A percentile compares a stretch with the other conserved stretches of the same genome.
Conservation (phyloP, 495 filamentous ascomycete genomes). For the Aspergillus nanangensis region DNA sequence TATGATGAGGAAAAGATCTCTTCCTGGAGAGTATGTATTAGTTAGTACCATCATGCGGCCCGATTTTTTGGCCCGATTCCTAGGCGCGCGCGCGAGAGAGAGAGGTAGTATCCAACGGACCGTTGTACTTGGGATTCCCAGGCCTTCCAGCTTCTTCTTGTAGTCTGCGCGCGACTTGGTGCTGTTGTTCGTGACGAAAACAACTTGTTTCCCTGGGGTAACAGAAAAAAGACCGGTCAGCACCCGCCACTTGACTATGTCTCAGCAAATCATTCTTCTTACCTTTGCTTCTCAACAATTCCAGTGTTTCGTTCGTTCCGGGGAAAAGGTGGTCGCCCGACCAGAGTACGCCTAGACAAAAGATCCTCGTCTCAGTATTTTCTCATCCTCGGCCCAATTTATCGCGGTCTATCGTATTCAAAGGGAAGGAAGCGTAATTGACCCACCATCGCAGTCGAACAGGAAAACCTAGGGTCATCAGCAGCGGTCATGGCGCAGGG, state of each 20-base stretch:
- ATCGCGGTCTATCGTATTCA: not conserved
- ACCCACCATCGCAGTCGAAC: constrained; percentile 93
- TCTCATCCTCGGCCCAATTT: not conserved
- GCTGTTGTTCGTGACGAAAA: constrained; percentile 99
- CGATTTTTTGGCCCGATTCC: too few relatives aligned
- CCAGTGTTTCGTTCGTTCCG: constrained; percentile 75
- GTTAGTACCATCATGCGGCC: too few relatives aligned
- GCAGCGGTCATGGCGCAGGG: not conserved
- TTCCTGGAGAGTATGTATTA: constrained; percentile 56
- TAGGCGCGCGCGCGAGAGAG: too few relatives aligned
- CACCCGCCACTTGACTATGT: not conserved
- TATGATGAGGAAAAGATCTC: constrained; percentile 97
- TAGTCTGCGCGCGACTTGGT: constrained; percentile 93
- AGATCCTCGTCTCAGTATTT: constrained; percentile 15
- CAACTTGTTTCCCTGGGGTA: constrained; percentile 71
- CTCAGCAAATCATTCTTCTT: constrained; percentile 1
- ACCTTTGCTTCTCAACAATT: constrained; percentile 78
- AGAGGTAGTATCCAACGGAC: too few relatives aligned
- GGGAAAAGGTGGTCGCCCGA: constrained; percentile 87
- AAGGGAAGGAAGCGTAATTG: constrained; percentile 2
- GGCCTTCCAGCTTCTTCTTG: constrained; percentile 76
- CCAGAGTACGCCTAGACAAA: constrained; percentile 79
- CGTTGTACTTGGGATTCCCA: constrained; percentile 73
- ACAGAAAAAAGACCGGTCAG: not conserved
- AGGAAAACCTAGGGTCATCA: constrained; percentile 66